Evolutionary conservation across 306 rosid species (phyloP), one percentile per base, ranked within the genome.

Genomic region (Prunus padus): DNA sequence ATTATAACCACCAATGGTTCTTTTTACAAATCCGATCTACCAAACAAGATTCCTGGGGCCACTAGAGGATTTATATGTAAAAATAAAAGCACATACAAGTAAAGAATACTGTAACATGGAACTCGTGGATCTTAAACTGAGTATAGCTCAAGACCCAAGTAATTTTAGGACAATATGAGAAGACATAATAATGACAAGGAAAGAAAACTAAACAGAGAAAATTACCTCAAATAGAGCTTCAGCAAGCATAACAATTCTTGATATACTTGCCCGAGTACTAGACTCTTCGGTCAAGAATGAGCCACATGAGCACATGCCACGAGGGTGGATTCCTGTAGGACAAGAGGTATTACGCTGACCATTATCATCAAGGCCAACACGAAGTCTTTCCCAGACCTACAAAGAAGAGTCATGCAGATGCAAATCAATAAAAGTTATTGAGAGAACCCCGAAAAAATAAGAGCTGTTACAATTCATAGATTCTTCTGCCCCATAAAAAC

Each of bases 171-270:
- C 22, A 61, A 46, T 46, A n/a, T 19, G 16, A 46, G 71, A 54
- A 18, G 59, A 59, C 28, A 57, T 16, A 62, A 11, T 62, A 33
- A 31, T 64, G 57, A 56, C 16, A 22, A 33, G 49, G 33, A 5
- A 51, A 74, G 59, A 51, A 71, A 69, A 68, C 7, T 13, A 61
- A 80, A 76, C 73, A 64, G 71, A 81, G 76, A 62, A 64, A 71
- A 45, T 11, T 74, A 94, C 98, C 97, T 95, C 98, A 69, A 92
- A 95, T 60, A 95, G 84, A 81, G 98, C 97, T 77, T 92, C 98
- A 69, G 98, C 97, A 74, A 95, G 91, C 97, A 95, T 90, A 82
- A 92, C 92, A 65, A 95, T 92, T 87, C 98, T 90, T 49, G 98
- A 95, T 87, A 95, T 92, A 82, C 97, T 95, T 72, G 92, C 94